phyloP scores from a whole-genome alignment of 805 yeast species.

The Wickerhamomyces strasburgensis region DNA sequence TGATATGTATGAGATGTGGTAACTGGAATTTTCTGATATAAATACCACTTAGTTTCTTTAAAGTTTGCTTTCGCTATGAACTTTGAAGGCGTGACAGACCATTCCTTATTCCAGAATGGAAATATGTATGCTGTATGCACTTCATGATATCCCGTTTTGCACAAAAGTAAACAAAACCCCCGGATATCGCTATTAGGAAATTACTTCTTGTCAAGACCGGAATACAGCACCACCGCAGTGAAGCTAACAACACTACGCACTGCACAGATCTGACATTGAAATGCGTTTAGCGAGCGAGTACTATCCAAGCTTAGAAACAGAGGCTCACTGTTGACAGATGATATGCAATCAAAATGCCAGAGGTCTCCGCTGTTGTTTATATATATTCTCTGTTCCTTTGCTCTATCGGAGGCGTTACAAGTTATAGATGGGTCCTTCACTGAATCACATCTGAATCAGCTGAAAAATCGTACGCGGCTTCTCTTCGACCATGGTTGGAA shows the following conservation, averaged over 20 bases:
- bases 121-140: not conserved
- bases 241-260: too few species aligned
- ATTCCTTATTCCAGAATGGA: not conserved
- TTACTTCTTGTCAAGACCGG: not conserved
- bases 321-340: too few species aligned
- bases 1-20: too few species aligned
- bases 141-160: constrained; percentile 1
- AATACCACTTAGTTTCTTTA: too few species aligned
- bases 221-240: not conserved
- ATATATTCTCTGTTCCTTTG: too few species aligned
- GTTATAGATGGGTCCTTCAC: constrained; percentile 16
- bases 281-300: too few species aligned
- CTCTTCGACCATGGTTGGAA: constrained; percentile 74
- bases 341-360: too few species aligned
- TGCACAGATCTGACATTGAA: too few species aligned
- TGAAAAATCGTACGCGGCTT: constrained; percentile 42
- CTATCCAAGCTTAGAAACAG: too few species aligned
- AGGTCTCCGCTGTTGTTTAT: too few species aligned
- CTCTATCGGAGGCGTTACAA: too few species aligned
- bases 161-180: constrained; percentile 5
- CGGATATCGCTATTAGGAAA: not conserved
- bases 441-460: constrained; percentile 25
- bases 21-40: too few species aligned
- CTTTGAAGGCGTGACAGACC: not conserved
- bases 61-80: not conserved